Conservation (phyloP, 164 flowering plant genomes). For the Magnolia kwangsiensis region DNA sequence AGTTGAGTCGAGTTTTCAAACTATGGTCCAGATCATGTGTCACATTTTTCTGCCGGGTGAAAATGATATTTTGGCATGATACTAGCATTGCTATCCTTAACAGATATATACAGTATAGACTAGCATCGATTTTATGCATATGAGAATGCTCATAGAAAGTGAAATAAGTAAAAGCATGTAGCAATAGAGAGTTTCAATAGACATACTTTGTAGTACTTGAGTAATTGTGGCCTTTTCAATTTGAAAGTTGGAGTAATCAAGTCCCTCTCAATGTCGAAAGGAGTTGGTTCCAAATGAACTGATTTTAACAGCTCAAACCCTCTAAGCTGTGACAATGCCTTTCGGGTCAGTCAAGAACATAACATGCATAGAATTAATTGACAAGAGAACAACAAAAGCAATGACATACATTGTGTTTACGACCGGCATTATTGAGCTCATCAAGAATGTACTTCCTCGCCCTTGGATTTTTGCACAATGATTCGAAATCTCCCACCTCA, state of each 20-base stretch:
- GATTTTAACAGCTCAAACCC: slow-evolving; percentile 91
- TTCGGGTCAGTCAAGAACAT: slow-evolving; percentile 19
- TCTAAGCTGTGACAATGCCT: slow-evolving; percentile 52
- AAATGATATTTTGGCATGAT: neutral
- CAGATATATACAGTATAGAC: neutral
- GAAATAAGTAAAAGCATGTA: neutral
- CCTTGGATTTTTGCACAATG: slow-evolving; percentile 51
- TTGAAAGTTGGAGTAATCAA: slow-evolving; percentile 92
- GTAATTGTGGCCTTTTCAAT: slow-evolving; percentile 83
- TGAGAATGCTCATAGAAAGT: neutral
- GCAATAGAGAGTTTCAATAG: neutral
- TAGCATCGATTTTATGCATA: too few species aligned
- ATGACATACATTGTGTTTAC: slow-evolving; percentile 52
- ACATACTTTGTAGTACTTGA: slow-evolving; percentile 79
- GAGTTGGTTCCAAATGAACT: slow-evolving; percentile 76
- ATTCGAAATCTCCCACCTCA: slow-evolving; percentile 54
- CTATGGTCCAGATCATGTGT: neutral
- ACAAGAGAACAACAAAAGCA: neutral
- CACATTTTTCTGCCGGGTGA: neutral
- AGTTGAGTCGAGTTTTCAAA: neutral
- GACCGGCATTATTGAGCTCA: slow-evolving; percentile 69
- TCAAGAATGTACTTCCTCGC: slow-evolving; percentile 69
- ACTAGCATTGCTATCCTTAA: neutral
- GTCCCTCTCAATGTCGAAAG: slow-evolving; percentile 84
- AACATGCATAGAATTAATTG: neutral